Evolutionary conservation across 176 grass and related monocot genomes (phyloP).

Genomic region (barley (Hordeum vulgare)): DNA sequence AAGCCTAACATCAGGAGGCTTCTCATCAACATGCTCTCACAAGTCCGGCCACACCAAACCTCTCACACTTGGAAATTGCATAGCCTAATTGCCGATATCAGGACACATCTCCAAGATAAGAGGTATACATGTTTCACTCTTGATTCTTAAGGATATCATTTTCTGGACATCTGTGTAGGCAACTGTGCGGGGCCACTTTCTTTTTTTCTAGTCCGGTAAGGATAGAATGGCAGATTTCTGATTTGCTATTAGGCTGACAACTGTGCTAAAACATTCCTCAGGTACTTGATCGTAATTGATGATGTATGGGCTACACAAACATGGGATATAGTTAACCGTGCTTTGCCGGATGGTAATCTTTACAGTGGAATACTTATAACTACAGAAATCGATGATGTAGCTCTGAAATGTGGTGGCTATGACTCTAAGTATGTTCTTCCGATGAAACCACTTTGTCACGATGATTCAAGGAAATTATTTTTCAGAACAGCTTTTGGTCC

Average conservation of each 20-base stretch:
- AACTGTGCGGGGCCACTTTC: too few species aligned
- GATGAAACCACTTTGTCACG: background rate
- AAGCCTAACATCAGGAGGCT: slow-evolving; percentile 21
- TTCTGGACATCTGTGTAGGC: background rate
- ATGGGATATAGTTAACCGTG: slow-evolving; percentile 9
- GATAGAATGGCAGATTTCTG: background rate
- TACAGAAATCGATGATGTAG: slow-evolving; percentile 29
- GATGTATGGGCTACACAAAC: slow-evolving; percentile 9
- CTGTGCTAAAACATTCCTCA: background rate
- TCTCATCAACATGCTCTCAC: slow-evolving; percentile 22
- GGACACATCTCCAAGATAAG: slow-evolving; percentile 23
- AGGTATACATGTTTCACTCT: background rate
- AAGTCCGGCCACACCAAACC: background rate
- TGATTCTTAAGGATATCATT: background rate
- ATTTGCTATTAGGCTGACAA: background rate
- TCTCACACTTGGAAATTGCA: background rate
- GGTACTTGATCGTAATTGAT: slow-evolving; percentile 33
- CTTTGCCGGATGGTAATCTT: background rate
- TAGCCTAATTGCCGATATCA: slow-evolving; percentile 11
- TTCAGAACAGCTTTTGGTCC: background rate
- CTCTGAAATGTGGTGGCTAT: slow-evolving; percentile 18
- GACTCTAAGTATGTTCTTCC: background rate
- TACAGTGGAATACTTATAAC: slow-evolving; percentile 8
- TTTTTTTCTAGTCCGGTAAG: background rate
- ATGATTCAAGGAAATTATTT: slow-evolving; percentile 24